These are phyloP conservation scores for Hibiscus trionum DNA, from an alignment of 345 rosid genomes.

Conservation along the genomic window DNA sequence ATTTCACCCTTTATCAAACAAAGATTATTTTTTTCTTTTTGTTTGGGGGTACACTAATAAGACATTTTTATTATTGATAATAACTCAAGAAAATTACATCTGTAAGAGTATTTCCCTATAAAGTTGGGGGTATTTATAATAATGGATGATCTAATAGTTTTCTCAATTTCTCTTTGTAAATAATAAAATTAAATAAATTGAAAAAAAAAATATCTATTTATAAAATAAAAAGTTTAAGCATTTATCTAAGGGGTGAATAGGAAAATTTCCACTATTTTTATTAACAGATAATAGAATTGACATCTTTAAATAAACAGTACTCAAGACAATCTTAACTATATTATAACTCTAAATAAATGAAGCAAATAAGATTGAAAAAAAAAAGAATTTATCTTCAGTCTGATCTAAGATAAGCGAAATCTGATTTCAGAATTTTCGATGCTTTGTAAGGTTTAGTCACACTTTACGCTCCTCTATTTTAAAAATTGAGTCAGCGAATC, in stretches of 20 bases:
- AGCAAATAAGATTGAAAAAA: not conserved
- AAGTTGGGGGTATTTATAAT: too few relatives aligned
- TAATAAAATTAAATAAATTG: not conserved
- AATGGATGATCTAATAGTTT: too few relatives aligned
- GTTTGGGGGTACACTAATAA: too few relatives aligned
- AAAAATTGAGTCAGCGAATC: too few relatives aligned
- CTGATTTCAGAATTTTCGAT: not conserved
- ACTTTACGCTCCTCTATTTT: too few relatives aligned
- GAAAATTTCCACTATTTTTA: not conserved
- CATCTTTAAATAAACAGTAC: not conserved
- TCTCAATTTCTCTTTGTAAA: not conserved
- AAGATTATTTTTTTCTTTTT: too few relatives aligned
- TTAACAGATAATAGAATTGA: not conserved
- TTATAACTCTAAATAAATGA: not conserved
- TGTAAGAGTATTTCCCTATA: too few relatives aligned
- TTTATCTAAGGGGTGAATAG: not conserved
- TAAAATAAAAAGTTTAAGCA: not conserved
- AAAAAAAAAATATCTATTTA: not conserved
- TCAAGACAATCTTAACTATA: not conserved
- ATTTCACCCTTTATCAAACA: not conserved
- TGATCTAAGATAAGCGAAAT: not conserved
- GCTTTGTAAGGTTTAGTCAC: too few relatives aligned
- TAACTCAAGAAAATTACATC: not conserved
- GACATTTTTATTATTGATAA: not conserved
- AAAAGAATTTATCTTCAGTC: not conserved